Evolutionary conservation across 192 early-diverging fungal species (phyloP).

Genomic region (Coemansia sp.): DNA sequence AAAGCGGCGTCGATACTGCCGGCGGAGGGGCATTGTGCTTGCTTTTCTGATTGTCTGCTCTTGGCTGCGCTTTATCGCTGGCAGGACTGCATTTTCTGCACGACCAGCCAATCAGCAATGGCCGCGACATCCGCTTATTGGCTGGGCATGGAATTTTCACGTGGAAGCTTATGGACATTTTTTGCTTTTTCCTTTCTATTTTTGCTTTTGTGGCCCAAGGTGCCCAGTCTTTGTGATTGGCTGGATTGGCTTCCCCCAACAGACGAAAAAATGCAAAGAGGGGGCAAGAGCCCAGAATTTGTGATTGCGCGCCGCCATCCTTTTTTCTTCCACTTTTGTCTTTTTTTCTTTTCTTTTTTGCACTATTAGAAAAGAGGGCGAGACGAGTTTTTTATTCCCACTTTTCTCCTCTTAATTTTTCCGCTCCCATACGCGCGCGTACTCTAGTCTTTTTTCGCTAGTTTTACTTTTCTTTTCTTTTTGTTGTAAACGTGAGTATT

Average conservation of each 20-base stretch:
- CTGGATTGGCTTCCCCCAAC: too few species aligned
- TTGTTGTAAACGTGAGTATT: not conserved
- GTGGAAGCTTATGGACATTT: too few species aligned
- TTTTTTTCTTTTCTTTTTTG: slow-evolving; percentile 19
- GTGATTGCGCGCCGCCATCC: slow-evolving; percentile 22
- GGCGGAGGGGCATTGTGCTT: too few species aligned
- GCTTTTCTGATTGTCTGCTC: too few species aligned
- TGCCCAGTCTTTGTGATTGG: not conserved
- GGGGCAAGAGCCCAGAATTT: slow-evolving; percentile 9
- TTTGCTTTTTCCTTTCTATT: not conserved
- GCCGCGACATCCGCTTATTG: too few species aligned
- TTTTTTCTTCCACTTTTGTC: slow-evolving; percentile 44
- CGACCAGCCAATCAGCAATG: too few species aligned
- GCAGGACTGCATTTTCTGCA: too few species aligned
- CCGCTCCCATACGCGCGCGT: not conserved
- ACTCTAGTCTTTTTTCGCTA: slow-evolving; percentile 11
- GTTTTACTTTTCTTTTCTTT: slow-evolving; percentile 9
- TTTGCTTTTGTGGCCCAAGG: not conserved
- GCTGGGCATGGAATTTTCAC: too few species aligned
- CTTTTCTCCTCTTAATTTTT: not conserved
- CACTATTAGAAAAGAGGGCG: slow-evolving; percentile 10
- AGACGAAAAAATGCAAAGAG: slow-evolving; percentile 5
- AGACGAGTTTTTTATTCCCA: not conserved
- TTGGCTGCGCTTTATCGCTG: too few species aligned
- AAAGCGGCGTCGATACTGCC: too few species aligned